Percentiles rank a stretch among this genome's conserved stretches.
Evolutionary conservation across 192 early-diverging fungal genomes (phyloP).

Genomic region (Geranomyces variabilis): DNA sequence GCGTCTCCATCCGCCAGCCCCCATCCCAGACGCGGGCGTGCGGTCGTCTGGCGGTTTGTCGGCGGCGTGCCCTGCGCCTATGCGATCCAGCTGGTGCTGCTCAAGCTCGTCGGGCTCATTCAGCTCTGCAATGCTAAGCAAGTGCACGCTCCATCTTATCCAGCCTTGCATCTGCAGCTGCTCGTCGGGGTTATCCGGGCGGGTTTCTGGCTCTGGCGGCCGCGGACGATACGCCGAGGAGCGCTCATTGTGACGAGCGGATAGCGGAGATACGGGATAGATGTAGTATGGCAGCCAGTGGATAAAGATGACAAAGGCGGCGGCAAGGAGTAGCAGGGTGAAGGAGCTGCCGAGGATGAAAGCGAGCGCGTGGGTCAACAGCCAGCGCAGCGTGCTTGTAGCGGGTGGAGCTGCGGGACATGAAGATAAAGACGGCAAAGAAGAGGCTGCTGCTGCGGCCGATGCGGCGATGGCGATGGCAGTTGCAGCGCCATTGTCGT

Average conservation of each 20-base stretch:
- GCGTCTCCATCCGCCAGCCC: not conserved
- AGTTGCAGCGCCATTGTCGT: too few species aligned
- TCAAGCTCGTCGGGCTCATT: constrained; percentile 20
- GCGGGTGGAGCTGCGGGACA: too few species aligned
- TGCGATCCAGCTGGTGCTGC: not conserved
- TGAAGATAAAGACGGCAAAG: too few species aligned
- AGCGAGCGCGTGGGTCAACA: constrained; percentile 18
- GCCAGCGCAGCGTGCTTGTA: not conserved
- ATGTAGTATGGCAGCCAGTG: constrained; percentile 39
- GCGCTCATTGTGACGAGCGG: not conserved
- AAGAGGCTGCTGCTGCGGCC: too few species aligned
- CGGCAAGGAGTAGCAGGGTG: constrained; percentile 1
- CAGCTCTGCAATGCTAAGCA: constrained; percentile 36
- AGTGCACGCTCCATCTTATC: constrained; percentile 33
- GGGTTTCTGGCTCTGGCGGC: constrained; percentile 3
- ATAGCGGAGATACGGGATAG: not conserved
- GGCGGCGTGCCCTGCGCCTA: not conserved
- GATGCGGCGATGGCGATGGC: too few species aligned
- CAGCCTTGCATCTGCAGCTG: constrained; percentile 42
- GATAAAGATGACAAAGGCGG: constrained; percentile 17
- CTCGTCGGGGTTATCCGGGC: constrained; percentile 39
- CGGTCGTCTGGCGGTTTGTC: not conserved
- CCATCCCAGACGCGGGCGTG: not conserved
- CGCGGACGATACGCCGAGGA: too few species aligned
- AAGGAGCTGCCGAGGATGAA: constrained; percentile 11